These are phyloP conservation scores for Phytophthora rubi DNA, from an alignment of 352 stramenopile genomes.

Conservation along the genomic window DNA sequence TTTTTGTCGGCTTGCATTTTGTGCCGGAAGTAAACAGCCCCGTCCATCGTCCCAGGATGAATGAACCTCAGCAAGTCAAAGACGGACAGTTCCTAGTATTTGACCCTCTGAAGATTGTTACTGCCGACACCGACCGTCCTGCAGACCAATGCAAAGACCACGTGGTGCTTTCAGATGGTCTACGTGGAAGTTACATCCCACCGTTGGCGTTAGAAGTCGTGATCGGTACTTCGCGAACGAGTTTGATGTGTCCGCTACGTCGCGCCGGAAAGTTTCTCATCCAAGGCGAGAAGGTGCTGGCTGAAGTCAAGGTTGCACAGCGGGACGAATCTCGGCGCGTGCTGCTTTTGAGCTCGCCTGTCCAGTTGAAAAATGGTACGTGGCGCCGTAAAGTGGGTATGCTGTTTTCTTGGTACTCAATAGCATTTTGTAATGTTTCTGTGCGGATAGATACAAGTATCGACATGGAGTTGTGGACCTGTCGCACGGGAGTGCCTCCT, in stretches of 20 bases:
- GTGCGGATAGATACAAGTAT: constrained; percentile 64
- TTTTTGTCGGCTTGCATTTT: constrained; percentile 87
- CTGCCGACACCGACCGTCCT: constrained; percentile 46
- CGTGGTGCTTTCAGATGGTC: constrained; percentile 75
- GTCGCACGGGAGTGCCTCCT: constrained; percentile 50
- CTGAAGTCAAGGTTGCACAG: constrained; percentile 90
- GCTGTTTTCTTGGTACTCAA: not conserved
- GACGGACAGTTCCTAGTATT: constrained; percentile 88
- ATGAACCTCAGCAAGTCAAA: constrained; percentile 78
- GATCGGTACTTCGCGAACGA: constrained; percentile 72
- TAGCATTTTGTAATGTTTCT: constrained; percentile 1
- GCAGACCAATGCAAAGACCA: constrained; percentile 56
- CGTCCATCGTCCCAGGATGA: constrained; percentile 37
- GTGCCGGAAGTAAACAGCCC: constrained; percentile 48
- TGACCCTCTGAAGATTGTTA: constrained; percentile 85
- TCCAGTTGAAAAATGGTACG: constrained; percentile 89
- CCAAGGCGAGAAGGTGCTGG: constrained; percentile 83
- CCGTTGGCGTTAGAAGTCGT: constrained; percentile 86
- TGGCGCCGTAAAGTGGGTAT: constrained; percentile 1
- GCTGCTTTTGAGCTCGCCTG: constrained; percentile 83
- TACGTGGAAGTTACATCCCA: constrained; percentile 85
- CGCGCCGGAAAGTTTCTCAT: constrained; percentile 90
- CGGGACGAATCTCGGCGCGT: constrained; percentile 86
- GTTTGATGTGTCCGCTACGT: constrained; percentile 82
- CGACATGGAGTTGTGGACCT: constrained; percentile 86